These are phyloP conservation scores for Phytophthora agathidicida DNA, from an alignment of 352 stramenopile genomes.

Conservation along the genomic window DNA sequence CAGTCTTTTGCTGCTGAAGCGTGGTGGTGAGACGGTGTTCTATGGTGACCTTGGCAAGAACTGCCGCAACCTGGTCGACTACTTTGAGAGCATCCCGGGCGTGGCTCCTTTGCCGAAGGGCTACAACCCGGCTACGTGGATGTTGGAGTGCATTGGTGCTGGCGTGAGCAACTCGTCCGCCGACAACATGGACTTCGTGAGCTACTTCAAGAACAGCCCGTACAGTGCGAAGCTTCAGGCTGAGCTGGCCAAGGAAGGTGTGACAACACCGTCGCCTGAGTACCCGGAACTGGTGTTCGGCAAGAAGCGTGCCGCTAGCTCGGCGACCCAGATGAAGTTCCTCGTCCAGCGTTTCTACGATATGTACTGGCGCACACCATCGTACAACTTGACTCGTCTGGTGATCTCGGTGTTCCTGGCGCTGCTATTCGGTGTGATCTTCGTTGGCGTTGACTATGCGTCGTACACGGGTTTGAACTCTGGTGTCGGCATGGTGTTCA, in stretches of 20 bases:
- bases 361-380: slow-evolving; percentile 52
- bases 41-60: slow-evolving; percentile 43
- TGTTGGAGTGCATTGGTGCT: slow-evolving; percentile 50
- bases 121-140: slow-evolving; percentile 41
- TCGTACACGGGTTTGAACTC: slow-evolving; percentile 39
- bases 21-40: slow-evolving; percentile 44
- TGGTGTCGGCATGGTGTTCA: slow-evolving; percentile 78
- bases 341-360: slow-evolving; percentile 36
- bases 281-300: slow-evolving; percentile 33
- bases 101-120: slow-evolving; percentile 35
- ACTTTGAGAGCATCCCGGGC: slow-evolving; percentile 38
- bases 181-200: slow-evolving; percentile 30
- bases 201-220: slow-evolving; percentile 29
- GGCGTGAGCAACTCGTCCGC: slow-evolving; percentile 35
- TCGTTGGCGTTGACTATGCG: slow-evolving; percentile 38
- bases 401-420: slow-evolving; percentile 65
- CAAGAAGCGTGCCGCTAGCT: slow-evolving; percentile 33
- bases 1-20: slow-evolving; percentile 67
- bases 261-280: slow-evolving; percentile 23
- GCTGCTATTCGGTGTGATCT: slow-evolving; percentile 75
- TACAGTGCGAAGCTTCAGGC: slow-evolving; percentile 13
- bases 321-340: slow-evolving; percentile 32
- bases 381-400: slow-evolving; percentile 75
- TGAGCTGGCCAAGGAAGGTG: slow-evolving; percentile 21
- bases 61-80: slow-evolving; percentile 40